Percentiles rank a stretch among this genome's conserved stretches.
Evolutionary conservation across 2,329 filamentous ascomycete genomes (phyloP).

Genomic region (Dryadomyces sulphureus): DNA sequence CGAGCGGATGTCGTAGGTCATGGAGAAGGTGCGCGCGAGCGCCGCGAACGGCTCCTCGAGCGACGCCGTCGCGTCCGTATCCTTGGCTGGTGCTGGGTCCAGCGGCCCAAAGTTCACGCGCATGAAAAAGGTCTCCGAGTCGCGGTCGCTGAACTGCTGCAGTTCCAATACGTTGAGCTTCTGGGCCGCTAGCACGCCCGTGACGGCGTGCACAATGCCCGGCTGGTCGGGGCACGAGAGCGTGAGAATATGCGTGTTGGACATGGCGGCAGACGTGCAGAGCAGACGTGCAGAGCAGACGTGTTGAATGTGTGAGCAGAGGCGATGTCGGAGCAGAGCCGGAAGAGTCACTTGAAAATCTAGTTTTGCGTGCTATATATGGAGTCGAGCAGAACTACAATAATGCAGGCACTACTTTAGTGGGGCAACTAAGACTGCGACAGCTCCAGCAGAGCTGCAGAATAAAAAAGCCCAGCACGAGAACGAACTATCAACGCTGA

Average conservation of each 20-base stretch:
- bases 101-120: conserved; percentile 65
- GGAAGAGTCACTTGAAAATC: background rate
- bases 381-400: background rate
- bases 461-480: too few species aligned
- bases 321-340: background rate
- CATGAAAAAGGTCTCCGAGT: conserved; percentile 72
- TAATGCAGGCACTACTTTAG: background rate
- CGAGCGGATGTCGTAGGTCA: conserved; percentile 58
- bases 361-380: background rate
- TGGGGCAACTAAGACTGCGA: too few species aligned
- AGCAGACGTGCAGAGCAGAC: background rate
- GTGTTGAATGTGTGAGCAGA: background rate
- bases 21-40: conserved; percentile 46
- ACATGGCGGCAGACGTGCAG: conserved; percentile 16
- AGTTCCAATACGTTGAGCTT: conserved; percentile 71
- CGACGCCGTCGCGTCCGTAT: conserved; percentile 31
- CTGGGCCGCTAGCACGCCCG: conserved; percentile 57
- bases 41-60: conserved; percentile 41
- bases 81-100: too few species aligned
- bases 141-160: conserved; percentile 69
- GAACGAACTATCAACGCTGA: too few species aligned
- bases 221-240: conserved; percentile 74
- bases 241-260: conserved; percentile 56
- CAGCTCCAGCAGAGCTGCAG: too few species aligned
- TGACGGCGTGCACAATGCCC: conserved; percentile 75